A percentile compares a stretch with the other conserved stretches of the same genome.
Conservation (phyloP, 2,329 filamentous ascomycete genomes). For the Hirsutella thompsonii region DNA sequence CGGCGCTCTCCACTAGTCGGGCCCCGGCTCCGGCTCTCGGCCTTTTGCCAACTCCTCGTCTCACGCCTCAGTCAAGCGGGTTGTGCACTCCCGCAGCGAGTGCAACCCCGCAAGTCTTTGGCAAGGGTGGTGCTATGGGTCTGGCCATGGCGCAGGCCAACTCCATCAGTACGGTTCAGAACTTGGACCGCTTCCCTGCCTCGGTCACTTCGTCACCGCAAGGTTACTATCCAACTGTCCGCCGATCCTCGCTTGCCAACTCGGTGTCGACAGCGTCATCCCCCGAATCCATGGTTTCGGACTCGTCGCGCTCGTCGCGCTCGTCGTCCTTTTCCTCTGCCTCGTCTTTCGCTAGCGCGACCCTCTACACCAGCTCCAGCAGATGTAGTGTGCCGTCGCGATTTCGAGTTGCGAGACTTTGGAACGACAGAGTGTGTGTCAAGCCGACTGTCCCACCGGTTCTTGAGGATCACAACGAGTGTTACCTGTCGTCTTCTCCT, state of each 20-base stretch:
- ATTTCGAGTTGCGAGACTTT: constrained; percentile 47
- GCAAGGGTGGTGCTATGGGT: constrained; percentile 43
- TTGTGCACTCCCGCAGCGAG: constrained; percentile 48
- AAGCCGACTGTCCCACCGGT: constrained; percentile 42
- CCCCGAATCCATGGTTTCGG: constrained; percentile 55
- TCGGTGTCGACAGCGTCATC: constrained; percentile 51
- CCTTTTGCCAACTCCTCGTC: constrained; percentile 43
- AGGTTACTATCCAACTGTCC: constrained; percentile 29
- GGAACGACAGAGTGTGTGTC: constrained; percentile 40
- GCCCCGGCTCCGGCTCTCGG: constrained; percentile 36
- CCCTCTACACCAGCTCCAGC: constrained; percentile 27
- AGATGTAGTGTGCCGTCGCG: constrained; percentile 45
- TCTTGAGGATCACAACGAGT: constrained; percentile 41
- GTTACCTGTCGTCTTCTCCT: constrained; percentile 38
- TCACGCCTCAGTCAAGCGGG: constrained; percentile 42
- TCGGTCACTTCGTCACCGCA: constrained; percentile 38
- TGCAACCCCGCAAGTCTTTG: constrained; percentile 35
- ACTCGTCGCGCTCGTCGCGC: constrained; percentile 46
- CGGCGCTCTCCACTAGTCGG: constrained; percentile 30
- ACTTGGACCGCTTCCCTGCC: constrained; percentile 38
- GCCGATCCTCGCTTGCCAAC: constrained; percentile 50
- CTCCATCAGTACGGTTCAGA: constrained; percentile 30
- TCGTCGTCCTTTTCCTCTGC: constrained; percentile 53
- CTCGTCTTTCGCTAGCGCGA: constrained; percentile 48
- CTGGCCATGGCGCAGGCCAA: constrained; percentile 45